Percentiles rank a stretch among this genome's conserved stretches.
Conservation (phyloP, 371 early-diverging fungal species). For the Furculomyces boomerangus region DNA sequence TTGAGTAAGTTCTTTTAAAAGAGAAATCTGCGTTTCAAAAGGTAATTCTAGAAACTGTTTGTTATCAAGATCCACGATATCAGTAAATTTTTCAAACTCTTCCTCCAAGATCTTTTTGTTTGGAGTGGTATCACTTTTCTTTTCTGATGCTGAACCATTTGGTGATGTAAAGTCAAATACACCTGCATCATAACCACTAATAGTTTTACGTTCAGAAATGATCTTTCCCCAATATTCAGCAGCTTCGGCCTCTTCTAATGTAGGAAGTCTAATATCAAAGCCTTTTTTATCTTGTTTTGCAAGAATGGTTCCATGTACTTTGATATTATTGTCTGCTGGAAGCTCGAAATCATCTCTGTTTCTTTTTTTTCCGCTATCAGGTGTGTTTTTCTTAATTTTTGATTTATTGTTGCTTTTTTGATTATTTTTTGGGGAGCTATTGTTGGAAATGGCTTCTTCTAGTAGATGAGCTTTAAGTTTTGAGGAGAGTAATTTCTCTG, state of each 20-base stretch:
- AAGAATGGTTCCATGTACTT: constrained; percentile 6
- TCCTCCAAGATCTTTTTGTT: background rate
- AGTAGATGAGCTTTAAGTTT: constrained; percentile 37
- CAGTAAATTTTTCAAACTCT: background rate
- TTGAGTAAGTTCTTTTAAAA: constrained; percentile 67
- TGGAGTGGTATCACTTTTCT: background rate
- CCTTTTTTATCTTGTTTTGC: background rate
- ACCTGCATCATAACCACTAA: background rate
- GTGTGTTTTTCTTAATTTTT: constrained; percentile 6
- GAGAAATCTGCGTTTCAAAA: constrained; percentile 71
- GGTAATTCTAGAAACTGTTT: constrained; percentile 59
- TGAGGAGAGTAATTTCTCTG: constrained; percentile 60
- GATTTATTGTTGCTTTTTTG: background rate
- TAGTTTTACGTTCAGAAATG: background rate
- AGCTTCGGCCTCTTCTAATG: background rate
- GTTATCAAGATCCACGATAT: constrained; percentile 52
- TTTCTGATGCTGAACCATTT: background rate
- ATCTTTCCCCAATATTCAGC: background rate
- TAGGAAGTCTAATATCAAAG: background rate
- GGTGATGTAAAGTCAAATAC: background rate
- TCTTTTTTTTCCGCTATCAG: constrained; percentile 19
- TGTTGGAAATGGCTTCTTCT: constrained; percentile 1
- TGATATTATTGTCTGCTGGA: constrained; percentile 20
- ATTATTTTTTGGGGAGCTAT: background rate
- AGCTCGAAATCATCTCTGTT: constrained; percentile 60